These are phyloP conservation scores for Fomitopsis palustris DNA, from an alignment of 1,284 basidiomycete genomes.

Conservation along the genomic window DNA sequence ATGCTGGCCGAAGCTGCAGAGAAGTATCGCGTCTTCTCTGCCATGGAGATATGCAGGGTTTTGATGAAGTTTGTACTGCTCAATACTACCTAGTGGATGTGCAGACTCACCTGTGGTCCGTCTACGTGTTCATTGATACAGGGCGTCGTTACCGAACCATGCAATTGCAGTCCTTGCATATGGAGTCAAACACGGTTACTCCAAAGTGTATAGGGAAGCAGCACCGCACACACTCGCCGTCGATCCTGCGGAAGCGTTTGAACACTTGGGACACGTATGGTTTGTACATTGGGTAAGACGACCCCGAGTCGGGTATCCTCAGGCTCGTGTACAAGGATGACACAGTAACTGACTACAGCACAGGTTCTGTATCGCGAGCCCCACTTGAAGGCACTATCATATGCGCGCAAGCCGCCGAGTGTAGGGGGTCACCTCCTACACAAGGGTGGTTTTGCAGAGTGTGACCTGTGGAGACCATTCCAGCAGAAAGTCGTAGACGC, in stretches of 20 bases:
- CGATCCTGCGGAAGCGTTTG: background rate
- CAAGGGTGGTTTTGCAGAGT: background rate
- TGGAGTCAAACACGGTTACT: constrained; percentile 1
- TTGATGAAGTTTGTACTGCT: constrained; percentile 5
- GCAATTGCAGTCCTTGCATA: constrained; percentile 2
- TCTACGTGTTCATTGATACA: too few relatives aligned
- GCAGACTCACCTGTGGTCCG: too few relatives aligned
- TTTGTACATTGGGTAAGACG: background rate
- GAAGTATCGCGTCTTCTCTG: constrained; percentile 12
- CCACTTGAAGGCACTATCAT: background rate
- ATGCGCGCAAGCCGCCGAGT: background rate
- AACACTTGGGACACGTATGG: background rate
- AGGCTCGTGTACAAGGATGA: background rate
- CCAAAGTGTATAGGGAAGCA: background rate
- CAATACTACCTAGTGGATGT: too few relatives aligned
- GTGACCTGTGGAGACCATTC: background rate
- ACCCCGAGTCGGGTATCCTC: background rate
- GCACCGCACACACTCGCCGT: background rate
- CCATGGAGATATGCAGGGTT: constrained; percentile 9
- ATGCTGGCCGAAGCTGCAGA: constrained; percentile 12
- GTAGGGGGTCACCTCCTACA: background rate
- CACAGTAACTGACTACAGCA: background rate
- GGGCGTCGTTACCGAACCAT: background rate
- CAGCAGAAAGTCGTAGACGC: background rate
- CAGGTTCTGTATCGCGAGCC: background rate